A percentile compares a stretch with the other conserved stretches of the same genome.
Conservation (phyloP, 139 green algal species). For the Chlorella ohadii region DNA sequence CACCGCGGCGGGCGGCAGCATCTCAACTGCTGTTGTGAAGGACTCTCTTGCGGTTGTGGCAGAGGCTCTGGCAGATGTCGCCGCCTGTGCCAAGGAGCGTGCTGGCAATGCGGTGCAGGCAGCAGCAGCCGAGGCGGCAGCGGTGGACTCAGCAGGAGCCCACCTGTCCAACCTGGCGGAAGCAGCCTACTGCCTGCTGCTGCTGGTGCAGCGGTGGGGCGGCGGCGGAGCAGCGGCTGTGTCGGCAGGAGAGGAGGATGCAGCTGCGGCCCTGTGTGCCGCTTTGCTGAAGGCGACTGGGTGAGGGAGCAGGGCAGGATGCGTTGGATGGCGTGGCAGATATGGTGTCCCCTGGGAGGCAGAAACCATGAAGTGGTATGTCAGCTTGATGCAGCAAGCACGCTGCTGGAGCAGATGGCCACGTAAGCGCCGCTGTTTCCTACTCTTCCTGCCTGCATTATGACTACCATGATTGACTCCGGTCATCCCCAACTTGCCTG, state of each 20-base stretch:
- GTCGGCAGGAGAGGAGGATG: neutral
- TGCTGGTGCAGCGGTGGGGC: slow-evolving; percentile 33
- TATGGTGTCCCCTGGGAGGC: no score
- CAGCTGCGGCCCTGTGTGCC: neutral
- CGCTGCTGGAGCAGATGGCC: no score
- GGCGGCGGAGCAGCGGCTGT: neutral
- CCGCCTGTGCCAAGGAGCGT: neutral
- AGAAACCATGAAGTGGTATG: no score
- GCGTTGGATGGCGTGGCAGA: no score
- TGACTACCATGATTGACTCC: no score
- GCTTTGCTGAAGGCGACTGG: slow-evolving; percentile 4
- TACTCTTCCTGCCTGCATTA: no score
- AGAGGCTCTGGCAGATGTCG: neutral
- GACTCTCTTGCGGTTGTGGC: neutral
- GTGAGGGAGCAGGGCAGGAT: neutral
- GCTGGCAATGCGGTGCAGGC: neutral
- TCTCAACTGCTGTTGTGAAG: neutral
- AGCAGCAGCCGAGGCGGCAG: neutral
- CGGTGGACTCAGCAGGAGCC: slow-evolving; percentile 9
- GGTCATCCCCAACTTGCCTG: neutral
- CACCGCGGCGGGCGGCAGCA: neutral
- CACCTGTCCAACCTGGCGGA: slow-evolving; percentile 26
- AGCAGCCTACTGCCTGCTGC: slow-evolving; percentile 31
- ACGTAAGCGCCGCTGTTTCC: no score
- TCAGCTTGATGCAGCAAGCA: no score